Evolutionary conservation across 2,329 filamentous ascomycete genomes (phyloP), one percentile per base, ranked within the genome.

Genomic region (Beauveria asiatica): DNA sequence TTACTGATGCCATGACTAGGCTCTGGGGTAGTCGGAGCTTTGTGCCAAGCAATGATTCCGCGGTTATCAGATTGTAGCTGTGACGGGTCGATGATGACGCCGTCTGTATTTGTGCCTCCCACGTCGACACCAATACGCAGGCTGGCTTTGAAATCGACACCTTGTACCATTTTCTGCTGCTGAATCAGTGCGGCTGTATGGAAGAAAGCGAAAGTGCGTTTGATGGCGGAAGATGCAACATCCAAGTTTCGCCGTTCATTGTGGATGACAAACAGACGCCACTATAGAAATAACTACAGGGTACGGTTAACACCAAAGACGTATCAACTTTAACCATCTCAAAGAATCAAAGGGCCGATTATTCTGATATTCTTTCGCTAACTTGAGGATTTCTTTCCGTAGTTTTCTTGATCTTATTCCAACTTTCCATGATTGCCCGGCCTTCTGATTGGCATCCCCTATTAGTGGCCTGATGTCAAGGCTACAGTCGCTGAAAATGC

Each of bases 31-130:
- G 80, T 82, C 5, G 74, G 71, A 1, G 77, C 69, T 65, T 82
- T 82, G 67, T 80, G 67, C 73, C 76, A 79, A 9, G 79, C 77
- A 1, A 80, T 57, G 54, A 81, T 78, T 33, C 77, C 78, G 62
- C 72, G 75, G 59, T 70, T 67, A 1, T 69, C 64, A 6, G 71
- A 70, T 5, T 69, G 68, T 0, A 70, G 67, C 30, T 70, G 67
- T 10, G 70, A 63, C 2, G 74, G 77, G 61, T 82, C 77, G 17
- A 83, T 70, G 19, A 82, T 70, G 25, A 80, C 79, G 13, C 78
- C 78, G 60, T 83, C 80, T 7, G 80, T 83, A 64, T 82, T 83
- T 51, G 80, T 83, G 27, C 78, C 79, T 51, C 77, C 77, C 5
- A 79, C 77, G 57, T 78, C 77, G 46, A 79, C 74, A 51, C 76